phyloP scores from a whole-genome alignment of 2,329 filamentous ascomycete species.

The Fusarium illudens region DNA sequence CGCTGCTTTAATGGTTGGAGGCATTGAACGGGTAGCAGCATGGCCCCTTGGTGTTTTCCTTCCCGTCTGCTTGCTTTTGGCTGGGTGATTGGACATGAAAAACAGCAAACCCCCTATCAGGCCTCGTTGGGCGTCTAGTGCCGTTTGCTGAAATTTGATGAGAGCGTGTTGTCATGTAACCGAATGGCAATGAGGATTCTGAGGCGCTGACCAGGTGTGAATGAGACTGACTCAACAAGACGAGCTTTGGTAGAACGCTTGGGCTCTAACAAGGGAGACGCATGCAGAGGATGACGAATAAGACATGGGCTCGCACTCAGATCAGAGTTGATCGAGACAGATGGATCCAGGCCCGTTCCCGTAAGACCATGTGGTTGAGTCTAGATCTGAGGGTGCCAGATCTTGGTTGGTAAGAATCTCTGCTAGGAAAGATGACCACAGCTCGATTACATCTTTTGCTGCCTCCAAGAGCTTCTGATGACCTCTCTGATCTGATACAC shows the following conservation, averaged over 20 bases:
- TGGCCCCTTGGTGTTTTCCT: not conserved
- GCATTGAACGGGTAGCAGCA: not conserved
- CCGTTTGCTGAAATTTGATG: not conserved
- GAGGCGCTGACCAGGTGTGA: conserved; percentile 16
- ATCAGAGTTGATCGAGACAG: conserved; percentile 3
- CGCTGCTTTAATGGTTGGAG: not conserved
- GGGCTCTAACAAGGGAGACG: conserved; percentile 16
- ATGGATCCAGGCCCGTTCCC: conserved; percentile 8
- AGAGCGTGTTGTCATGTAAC: not conserved
- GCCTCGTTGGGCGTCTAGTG: not conserved
- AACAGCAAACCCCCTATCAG: not conserved
- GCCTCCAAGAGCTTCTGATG: not conserved
- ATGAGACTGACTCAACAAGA: not conserved
- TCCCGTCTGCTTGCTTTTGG: not conserved
- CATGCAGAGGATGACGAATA: conserved; percentile 17
- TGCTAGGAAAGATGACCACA: not conserved
- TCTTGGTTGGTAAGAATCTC: not conserved
- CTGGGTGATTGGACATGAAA: not conserved
- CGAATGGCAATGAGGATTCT: not conserved
- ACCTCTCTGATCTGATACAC: not conserved
- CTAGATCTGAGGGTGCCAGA: not conserved
- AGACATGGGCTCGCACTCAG: conserved; percentile 12
- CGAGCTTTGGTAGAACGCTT: not conserved
- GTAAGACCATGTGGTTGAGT: not conserved
- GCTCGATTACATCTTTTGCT: not conserved